A percentile compares a stretch with the other conserved stretches of the same genome.
Evolutionary conservation across 306 rosid genomes (phyloP).

Genomic region (Potentilla sterilis): DNA sequence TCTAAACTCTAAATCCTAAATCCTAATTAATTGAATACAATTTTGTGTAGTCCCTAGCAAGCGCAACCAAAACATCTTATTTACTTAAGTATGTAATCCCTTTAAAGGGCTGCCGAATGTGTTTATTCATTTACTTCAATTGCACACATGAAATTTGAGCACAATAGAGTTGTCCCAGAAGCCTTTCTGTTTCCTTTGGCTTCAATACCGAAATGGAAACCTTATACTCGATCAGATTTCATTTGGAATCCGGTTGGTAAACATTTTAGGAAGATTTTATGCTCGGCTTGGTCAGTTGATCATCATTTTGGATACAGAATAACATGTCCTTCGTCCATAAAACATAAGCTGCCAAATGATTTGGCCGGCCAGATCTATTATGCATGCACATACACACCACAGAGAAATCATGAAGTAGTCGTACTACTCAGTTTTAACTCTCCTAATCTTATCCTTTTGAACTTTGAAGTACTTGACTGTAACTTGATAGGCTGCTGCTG

Average conservation of each 20-base stretch:
- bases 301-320: neutral
- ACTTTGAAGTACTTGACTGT: constrained; percentile 9
- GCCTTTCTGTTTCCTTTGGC: too few species aligned
- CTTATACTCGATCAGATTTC: neutral
- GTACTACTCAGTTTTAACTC: neutral
- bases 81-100: too few species aligned
- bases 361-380: neutral
- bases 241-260: neutral
- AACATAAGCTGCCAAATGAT: neutral
- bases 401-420: neutral
- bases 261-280: too few species aligned
- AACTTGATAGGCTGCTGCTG: neutral
- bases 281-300: neutral
- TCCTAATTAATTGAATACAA: too few species aligned
- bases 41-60: too few species aligned
- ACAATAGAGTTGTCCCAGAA: too few species aligned
- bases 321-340: neutral
- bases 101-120: too few species aligned
- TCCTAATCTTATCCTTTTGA: neutral
- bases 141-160: too few species aligned
- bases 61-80: too few species aligned
- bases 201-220: too few species aligned
- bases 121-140: too few species aligned
- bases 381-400: neutral
- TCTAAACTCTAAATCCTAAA: too few species aligned